phyloP scores from a whole-genome alignment of 1,284 basidiomycete species.

The Cryptococcus wingfieldii region DNA sequence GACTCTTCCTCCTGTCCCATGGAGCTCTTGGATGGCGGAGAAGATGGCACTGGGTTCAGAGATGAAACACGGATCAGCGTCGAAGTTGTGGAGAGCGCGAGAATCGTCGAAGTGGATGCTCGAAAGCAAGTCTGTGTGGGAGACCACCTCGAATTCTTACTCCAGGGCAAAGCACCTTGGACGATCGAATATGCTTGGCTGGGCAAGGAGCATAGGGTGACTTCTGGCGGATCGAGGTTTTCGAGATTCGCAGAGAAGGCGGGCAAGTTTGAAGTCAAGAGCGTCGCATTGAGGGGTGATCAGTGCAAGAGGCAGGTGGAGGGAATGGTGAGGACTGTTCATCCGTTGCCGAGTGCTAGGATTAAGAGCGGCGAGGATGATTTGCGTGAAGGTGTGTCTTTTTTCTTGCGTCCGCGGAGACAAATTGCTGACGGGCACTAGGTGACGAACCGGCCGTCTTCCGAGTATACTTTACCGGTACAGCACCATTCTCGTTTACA shows the following conservation, averaged over 20 bases:
- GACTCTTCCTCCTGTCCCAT: conserved; percentile 69
- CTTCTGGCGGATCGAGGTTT: conserved; percentile 74
- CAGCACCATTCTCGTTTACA: conserved; percentile 92
- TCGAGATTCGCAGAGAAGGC: conserved; percentile 72
- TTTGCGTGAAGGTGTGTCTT: conserved; percentile 67
- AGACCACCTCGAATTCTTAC: conserved; percentile 81
- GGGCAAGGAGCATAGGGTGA: conserved; percentile 67
- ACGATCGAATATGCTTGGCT: conserved; percentile 83
- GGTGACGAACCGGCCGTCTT: conserved; percentile 89
- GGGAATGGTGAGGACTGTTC: conserved; percentile 72
- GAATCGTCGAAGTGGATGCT: conserved; percentile 77
- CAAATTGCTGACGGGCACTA: conserved; percentile 32
- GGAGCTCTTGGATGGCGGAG: conserved; percentile 20
- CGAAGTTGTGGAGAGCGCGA: conserved; percentile 90
- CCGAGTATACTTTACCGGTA: conserved; percentile 74
- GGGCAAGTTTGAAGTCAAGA: conserved; percentile 75
- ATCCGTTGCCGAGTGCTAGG: conserved; percentile 78
- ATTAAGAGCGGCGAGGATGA: conserved; percentile 84
- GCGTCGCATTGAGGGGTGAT: conserved; percentile 85
- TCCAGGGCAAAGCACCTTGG: conserved; percentile 96
- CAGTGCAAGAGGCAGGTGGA: conserved; percentile 75
- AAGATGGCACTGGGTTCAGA: conserved; percentile 64
- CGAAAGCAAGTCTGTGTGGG: conserved; percentile 84
- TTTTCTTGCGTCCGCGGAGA: background rate
- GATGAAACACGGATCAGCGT: conserved; percentile 64